Percentiles rank a stretch among this genome's conserved stretches.
Evolutionary conservation across 768 basidiomycete genomes (phyloP).

Genomic region (Royoungia palumana): DNA sequence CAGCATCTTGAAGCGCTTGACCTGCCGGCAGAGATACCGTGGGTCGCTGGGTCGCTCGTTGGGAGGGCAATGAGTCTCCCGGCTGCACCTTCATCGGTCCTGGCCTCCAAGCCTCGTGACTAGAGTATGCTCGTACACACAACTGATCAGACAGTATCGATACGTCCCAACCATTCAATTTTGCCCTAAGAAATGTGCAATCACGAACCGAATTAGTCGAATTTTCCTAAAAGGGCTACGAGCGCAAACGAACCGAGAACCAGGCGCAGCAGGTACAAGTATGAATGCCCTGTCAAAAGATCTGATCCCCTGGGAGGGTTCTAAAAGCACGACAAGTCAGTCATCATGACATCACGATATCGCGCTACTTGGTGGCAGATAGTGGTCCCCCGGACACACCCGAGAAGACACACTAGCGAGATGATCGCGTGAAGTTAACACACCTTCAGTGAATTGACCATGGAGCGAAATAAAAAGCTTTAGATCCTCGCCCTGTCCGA

Average conservation of each 20-base stretch:
- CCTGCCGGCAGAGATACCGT: conserved; percentile 32
- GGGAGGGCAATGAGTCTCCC: conserved; percentile 25
- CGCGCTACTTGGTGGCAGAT: conserved; percentile 1
- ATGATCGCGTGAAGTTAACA: conserved; percentile 30
- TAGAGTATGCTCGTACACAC: conserved; percentile 80
- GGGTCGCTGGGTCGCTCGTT: conserved; percentile 18
- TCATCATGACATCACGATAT: conserved; percentile 13
- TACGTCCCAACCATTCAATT: conserved; percentile 83
- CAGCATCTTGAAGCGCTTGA: conserved; percentile 45
- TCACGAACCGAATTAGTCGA: conserved; percentile 9
- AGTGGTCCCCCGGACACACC: conserved; percentile 9
- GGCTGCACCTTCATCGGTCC: conserved; percentile 75
- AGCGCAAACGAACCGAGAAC: conserved; percentile 66
- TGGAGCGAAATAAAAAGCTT: conserved; percentile 74
- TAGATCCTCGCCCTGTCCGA: conserved; percentile 53
- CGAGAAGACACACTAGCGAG: conserved; percentile 7
- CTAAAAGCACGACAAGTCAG: conserved; percentile 36
- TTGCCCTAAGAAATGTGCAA: conserved; percentile 51
- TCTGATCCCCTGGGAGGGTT: conserved; percentile 71
- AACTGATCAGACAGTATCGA: conserved; percentile 86
- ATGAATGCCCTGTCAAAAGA: conserved; percentile 95
- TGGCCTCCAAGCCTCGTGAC: conserved; percentile 72
- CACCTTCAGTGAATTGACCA: conserved; percentile 90
- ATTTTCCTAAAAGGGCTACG: background rate
- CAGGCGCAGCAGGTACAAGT: conserved; percentile 73